Base-by-base conservation (phyloP, 257 asterid genomes). In the Plantago elongata region DNA sequence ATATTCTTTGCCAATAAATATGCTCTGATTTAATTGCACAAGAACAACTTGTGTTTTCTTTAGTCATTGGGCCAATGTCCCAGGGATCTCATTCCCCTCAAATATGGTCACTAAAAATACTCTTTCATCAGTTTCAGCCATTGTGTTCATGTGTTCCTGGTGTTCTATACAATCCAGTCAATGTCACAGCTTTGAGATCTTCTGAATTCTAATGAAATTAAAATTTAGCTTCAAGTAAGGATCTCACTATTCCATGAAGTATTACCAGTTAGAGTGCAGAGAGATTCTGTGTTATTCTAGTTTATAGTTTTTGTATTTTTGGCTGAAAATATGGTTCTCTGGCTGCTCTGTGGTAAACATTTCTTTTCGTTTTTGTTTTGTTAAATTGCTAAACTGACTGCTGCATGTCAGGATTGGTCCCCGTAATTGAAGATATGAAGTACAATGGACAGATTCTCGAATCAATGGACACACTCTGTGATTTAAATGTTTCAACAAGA, bases 351-450 rank as follows among this genome's bases (percentile, higher is more conserved):
- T 34, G 7, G 40, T 34, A 3, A 34, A 34, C 40, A 4, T 34
- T 34, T 34, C 8, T 1, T 34, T 34, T 7, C 8, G 40, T 34
- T 34, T 7, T 34, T 22, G 27, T 2, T 34, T 34, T 34, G 40
- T 34, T 34, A 4, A 34, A 5, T 34, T 34, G 7, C 40, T 34
- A 7, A 34, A 34, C 40, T 12, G 13, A 49, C 55, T 54, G 47
- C 44, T 61, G 11, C 55, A 40, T 69, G 76, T 61, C 88, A 92
- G 99, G 96, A 58, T 76, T 87, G 68, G 94, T 90, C 70, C 99
- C 97, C 45, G 83, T 89, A 60, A 74, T 93, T 79, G 78, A 87
- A 34, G 79, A 93, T 70, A 61, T 93, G 59, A 79, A 50, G 68
- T 77, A 67, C 69, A 79, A 71, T 45, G 97, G 89, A 59, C 72